phyloP scores from a whole-genome alignment of 768 basidiomycete genomes.

The Boletales sp. region DNA sequence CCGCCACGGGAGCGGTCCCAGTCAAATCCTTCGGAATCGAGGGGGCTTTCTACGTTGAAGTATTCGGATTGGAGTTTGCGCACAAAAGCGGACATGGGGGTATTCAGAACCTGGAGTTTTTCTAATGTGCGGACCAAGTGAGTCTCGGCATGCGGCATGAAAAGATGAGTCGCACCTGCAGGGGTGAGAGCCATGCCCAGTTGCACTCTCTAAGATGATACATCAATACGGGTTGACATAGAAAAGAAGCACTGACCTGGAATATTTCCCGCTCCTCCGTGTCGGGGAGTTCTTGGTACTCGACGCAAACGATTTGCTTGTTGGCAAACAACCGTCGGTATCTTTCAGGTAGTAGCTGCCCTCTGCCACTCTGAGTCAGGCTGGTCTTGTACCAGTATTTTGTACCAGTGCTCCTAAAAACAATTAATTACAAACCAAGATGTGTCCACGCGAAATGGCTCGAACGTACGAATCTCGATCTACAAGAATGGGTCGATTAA shows the following conservation, averaged over 20 bases:
- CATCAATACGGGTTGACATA: not conserved
- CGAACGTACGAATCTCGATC: constrained; percentile 45
- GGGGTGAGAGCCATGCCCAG: constrained; percentile 75
- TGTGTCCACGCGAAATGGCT: fast-evolving
- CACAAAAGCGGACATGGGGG: constrained; percentile 55
- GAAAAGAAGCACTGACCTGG: constrained; percentile 44
- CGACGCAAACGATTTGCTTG: constrained; percentile 79
- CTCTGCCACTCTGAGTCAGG: constrained; percentile 11
- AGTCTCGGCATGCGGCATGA: too few relatives aligned
- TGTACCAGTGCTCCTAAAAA: constrained; percentile 26
- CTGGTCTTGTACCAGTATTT: constrained; percentile 50
- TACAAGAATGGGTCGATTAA: constrained; percentile 11
- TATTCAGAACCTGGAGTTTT: constrained; percentile 63
- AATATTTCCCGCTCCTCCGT: constrained; percentile 65
- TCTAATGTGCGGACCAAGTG: constrained; percentile 34
- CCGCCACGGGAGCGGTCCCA: constrained; percentile 51
- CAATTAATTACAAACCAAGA: not conserved
- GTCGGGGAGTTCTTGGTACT: constrained; percentile 60
- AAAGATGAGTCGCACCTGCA: constrained; percentile 40
- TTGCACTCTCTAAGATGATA: constrained; percentile 57
- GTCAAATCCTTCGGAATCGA: constrained; percentile 38
- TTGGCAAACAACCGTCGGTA: constrained; percentile 60
- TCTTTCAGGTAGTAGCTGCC: constrained; percentile 47
- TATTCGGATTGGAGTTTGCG: constrained; percentile 51
- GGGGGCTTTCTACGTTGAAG: constrained; percentile 36